phyloP scores from a whole-genome alignment of 805 yeast species.

The Candida odintsovae region DNA sequence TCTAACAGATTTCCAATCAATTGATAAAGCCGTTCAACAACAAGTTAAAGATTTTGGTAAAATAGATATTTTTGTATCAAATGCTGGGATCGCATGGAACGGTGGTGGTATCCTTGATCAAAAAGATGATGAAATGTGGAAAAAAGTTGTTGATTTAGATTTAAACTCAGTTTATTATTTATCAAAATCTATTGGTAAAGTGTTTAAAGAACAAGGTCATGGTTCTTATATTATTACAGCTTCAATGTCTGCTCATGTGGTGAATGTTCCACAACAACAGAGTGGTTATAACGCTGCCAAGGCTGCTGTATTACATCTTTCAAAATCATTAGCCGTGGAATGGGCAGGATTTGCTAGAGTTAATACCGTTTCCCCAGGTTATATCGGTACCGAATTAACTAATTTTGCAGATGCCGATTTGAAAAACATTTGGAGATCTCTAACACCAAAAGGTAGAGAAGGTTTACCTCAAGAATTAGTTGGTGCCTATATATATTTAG shows the following conservation, averaged over 20 bases:
- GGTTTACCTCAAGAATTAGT: slow-evolving; percentile 67
- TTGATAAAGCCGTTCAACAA: slow-evolving; percentile 24
- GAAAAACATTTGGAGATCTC: slow-evolving; percentile 41
- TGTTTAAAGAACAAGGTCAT: slow-evolving; percentile 66
- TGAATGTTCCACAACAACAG: slow-evolving; percentile 82
- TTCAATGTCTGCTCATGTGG: slow-evolving; percentile 85
- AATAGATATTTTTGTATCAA: slow-evolving; percentile 80
- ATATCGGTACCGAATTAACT: slow-evolving; percentile 68
- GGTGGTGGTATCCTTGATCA: slow-evolving; percentile 51
- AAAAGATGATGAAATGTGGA: slow-evolving; percentile 51
- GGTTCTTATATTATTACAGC: slow-evolving; percentile 85
- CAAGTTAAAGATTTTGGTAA: slow-evolving; percentile 62
- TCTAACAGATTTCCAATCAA: slow-evolving; percentile 25
- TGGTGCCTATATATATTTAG: slow-evolving; percentile 77
- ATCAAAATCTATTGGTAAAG: slow-evolving; percentile 67
- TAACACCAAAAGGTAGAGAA: slow-evolving; percentile 68
- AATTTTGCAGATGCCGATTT: slow-evolving; percentile 40
- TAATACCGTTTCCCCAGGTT: slow-evolving; percentile 82
- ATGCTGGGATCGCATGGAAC: slow-evolving; percentile 86
- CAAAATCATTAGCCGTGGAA: slow-evolving; percentile 76
- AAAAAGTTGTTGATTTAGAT: slow-evolving; percentile 66
- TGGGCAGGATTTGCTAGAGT: slow-evolving; percentile 84
- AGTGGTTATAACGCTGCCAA: slow-evolving; percentile 84
- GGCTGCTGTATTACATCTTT: slow-evolving; percentile 75
- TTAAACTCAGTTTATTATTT: slow-evolving; percentile 77